Evolutionary conservation across 2,329 filamentous ascomycete species (phyloP).

Genomic region (Botrytis galanthina): DNA sequence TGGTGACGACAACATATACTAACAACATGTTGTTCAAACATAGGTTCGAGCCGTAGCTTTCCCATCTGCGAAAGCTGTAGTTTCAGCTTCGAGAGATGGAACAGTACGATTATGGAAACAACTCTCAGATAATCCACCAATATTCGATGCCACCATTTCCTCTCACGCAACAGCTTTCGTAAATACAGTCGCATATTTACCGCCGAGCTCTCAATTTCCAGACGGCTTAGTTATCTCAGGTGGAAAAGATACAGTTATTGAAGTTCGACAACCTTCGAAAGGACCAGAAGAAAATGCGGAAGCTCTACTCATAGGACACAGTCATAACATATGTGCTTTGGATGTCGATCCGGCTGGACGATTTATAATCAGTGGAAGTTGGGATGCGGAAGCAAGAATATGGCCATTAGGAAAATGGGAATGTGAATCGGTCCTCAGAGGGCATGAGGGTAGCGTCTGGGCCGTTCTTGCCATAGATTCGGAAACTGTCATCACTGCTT

Average conservation of each 20-base stretch:
- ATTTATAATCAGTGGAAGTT: constrained; percentile 85
- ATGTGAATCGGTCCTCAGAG: constrained; percentile 65
- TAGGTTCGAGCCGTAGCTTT: constrained; percentile 87
- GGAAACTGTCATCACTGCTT: constrained; percentile 82
- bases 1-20: not conserved
- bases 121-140: constrained; percentile 60
- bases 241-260: constrained; percentile 89
- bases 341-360: constrained; percentile 71
- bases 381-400: constrained; percentile 84
- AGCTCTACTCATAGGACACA: constrained; percentile 80
- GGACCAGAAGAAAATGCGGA: constrained; percentile 74
- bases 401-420: constrained; percentile 90
- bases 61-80: constrained; percentile 65
- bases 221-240: constrained; percentile 83
- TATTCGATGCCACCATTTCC: constrained; percentile 74
- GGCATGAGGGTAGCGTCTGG: constrained; percentile 84
- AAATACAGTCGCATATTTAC: constrained; percentile 77
- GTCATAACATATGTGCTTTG: constrained; percentile 82
- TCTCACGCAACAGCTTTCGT: constrained; percentile 82
- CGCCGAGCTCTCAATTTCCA: constrained; percentile 62
- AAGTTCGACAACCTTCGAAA: constrained; percentile 73
- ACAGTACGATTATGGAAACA: constrained; percentile 85
- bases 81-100: constrained; percentile 89
- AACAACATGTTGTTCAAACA: not conserved
- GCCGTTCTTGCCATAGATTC: constrained; percentile 82